A percentile compares a stretch with the other conserved stretches of the same genome.
Conservation (phyloP, 768 basidiomycete genomes). For the Sutorius australiensis region DNA sequence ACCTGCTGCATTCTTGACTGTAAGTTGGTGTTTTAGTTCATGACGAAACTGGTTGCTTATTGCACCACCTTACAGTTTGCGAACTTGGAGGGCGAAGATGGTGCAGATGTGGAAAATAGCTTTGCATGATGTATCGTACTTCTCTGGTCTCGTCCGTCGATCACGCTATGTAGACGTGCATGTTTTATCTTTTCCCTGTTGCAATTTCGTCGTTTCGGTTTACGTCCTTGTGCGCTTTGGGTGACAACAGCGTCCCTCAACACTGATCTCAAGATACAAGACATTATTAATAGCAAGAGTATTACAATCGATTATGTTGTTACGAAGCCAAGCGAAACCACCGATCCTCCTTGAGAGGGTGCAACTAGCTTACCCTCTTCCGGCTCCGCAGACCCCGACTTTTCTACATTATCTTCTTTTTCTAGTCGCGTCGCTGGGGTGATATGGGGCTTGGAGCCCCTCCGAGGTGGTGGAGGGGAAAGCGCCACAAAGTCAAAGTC, state of each 20-base stretch:
- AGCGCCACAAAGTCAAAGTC: slow-evolving; percentile 45
- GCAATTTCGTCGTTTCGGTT: not conserved
- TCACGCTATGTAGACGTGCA: slow-evolving; percentile 17
- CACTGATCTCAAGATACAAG: slow-evolving; percentile 8
- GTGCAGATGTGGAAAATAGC: slow-evolving; percentile 93
- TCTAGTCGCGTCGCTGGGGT: slow-evolving; percentile 13
- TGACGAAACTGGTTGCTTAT: not conserved
- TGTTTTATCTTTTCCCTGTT: not conserved
- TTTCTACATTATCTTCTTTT: slow-evolving; percentile 3
- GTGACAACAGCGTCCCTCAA: not conserved
- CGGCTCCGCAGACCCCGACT: slow-evolving; percentile 4
- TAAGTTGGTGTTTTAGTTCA: slow-evolving; percentile 37
- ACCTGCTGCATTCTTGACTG: slow-evolving; percentile 89
- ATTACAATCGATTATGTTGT: slow-evolving; percentile 35
- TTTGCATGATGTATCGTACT: slow-evolving; percentile 58
- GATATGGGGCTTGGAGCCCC: slow-evolving; percentile 49
- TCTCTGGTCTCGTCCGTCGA: not conserved
- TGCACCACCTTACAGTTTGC: slow-evolving; percentile 58
- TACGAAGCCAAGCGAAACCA: slow-evolving; percentile 50
- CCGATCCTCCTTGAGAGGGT: slow-evolving; percentile 49
- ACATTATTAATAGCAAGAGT: slow-evolving; percentile 10
- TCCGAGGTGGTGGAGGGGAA: slow-evolving; percentile 66
- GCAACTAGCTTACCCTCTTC: slow-evolving; percentile 25
- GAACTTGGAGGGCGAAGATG: slow-evolving; percentile 87
- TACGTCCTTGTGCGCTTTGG: not conserved